Percentiles rank a stretch among this genome's conserved stretches.
These are phyloP conservation scores for Podochytrium sp. DNA, from an alignment of 192 early-diverging fungal genomes.

Conservation along the genomic window DNA sequence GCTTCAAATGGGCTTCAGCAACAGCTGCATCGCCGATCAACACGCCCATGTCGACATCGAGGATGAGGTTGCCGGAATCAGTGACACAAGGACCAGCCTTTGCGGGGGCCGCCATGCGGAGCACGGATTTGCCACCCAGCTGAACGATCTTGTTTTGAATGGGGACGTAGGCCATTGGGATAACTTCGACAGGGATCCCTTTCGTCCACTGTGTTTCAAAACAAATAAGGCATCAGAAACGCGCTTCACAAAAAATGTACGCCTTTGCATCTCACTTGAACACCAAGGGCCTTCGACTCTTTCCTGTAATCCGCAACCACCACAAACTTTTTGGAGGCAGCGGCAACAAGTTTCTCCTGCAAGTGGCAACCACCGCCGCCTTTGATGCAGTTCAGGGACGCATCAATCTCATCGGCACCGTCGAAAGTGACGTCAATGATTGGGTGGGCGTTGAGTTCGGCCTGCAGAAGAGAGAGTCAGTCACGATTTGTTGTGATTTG, in stretches of 20 bases:
- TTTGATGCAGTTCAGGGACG: slow-evolving; percentile 90
- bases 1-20: slow-evolving; percentile 45
- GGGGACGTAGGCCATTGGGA: slow-evolving; percentile 79
- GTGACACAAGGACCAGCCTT: slow-evolving; percentile 95
- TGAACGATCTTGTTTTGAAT: slow-evolving; percentile 54
- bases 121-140: slow-evolving; percentile 53
- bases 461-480: slow-evolving; percentile 36
- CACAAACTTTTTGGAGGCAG: slow-evolving; percentile 79
- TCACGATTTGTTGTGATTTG: background rate
- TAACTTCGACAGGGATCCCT: slow-evolving; percentile 90
- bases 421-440: slow-evolving; percentile 90
- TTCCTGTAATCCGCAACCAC: slow-evolving; percentile 92
- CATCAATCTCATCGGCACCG: slow-evolving; percentile 83
- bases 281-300: slow-evolving; percentile 74
- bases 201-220: slow-evolving; percentile 76
- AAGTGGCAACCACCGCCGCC: slow-evolving; percentile 93
- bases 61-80: slow-evolving; percentile 91
- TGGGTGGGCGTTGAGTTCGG: slow-evolving; percentile 63
- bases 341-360: slow-evolving; percentile 92
- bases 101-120: slow-evolving; percentile 77
- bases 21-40: slow-evolving; percentile 79
- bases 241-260: background rate
- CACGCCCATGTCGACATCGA: slow-evolving; percentile 68
- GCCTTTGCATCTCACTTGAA: slow-evolving; percentile 48
- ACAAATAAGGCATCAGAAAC: background rate